These are phyloP conservation scores for Cyberlindnera maclurae DNA, from an alignment of 805 yeast species.

Conservation along the genomic window DNA sequence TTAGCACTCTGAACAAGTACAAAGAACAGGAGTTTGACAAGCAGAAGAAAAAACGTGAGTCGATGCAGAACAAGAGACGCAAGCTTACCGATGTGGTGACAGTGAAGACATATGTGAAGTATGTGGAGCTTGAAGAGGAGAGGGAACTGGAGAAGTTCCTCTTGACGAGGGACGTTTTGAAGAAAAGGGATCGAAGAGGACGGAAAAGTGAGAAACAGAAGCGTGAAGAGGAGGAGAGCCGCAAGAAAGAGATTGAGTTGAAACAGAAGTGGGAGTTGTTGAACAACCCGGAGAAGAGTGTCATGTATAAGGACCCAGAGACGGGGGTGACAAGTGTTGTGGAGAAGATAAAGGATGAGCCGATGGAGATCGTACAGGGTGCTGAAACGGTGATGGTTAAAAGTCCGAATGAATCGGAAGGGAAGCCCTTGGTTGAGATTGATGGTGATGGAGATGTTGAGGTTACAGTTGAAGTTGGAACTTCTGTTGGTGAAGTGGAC, in stretches of 20 bases:
- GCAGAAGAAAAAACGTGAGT: constrained; percentile 68
- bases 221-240: constrained; percentile 26
- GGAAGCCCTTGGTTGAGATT: no score
- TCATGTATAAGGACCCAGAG: neutral
- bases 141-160: constrained; percentile 39
- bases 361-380: no score
- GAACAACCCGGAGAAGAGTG: constrained; percentile 11
- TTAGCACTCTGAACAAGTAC: constrained; percentile 65
- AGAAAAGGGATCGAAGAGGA: constrained; percentile 40
- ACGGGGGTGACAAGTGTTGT: constrained; percentile 2
- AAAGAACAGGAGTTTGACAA: constrained; percentile 80
- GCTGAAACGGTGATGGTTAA: no score
- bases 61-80: constrained; percentile 57
- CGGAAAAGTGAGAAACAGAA: constrained; percentile 37
- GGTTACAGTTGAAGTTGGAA: no score
- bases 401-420: no score
- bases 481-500: no score
- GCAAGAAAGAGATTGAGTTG: constrained; percentile 23
- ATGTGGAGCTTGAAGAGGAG: constrained; percentile 60
- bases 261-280: constrained; percentile 22
- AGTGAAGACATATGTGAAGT: constrained; percentile 38
- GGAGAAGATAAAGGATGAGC: neutral
- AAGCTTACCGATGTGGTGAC: constrained; percentile 56
- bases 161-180: constrained; percentile 30
- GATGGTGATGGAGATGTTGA: no score